Conservation (phyloP, 306 rosid species). For the Quercus engelmannii region DNA sequence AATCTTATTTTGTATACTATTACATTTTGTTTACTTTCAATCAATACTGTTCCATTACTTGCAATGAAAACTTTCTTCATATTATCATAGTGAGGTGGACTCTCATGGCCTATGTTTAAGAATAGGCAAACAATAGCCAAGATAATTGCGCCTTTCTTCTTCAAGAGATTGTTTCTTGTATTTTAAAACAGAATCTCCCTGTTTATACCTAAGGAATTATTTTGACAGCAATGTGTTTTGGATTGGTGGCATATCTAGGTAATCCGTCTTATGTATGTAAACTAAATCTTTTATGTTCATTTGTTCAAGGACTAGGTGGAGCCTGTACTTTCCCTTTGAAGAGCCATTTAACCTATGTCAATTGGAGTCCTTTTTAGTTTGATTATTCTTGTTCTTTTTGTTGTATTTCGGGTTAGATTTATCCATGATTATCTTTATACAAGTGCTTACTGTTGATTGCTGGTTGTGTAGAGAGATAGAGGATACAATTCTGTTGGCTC, state of each 20-base stretch:
- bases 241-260: slow-evolving; percentile 1
- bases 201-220: background rate
- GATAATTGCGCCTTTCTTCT: background rate
- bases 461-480: slow-evolving; percentile 65
- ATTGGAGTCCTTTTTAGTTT: slow-evolving; percentile 5
- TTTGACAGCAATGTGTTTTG: background rate
- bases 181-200: background rate
- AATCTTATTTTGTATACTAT: background rate
- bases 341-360: background rate
- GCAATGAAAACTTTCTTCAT: background rate
- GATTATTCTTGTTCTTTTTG: background rate
- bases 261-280: background rate
- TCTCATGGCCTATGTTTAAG: background rate
- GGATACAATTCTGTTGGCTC: slow-evolving; percentile 78
- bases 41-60: background rate
- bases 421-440: background rate
- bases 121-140: background rate
- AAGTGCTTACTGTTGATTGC: slow-evolving; percentile 14
- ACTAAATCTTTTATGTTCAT: background rate
- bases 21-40: background rate
- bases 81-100: slow-evolving; percentile 7
- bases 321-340: background rate
- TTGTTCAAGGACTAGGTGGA: slow-evolving; percentile 5
- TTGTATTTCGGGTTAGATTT: background rate
- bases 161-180: background rate